Base-by-base conservation (phyloP, 116 monocot genomes). In the Papilionanthe hybrid region DNA sequence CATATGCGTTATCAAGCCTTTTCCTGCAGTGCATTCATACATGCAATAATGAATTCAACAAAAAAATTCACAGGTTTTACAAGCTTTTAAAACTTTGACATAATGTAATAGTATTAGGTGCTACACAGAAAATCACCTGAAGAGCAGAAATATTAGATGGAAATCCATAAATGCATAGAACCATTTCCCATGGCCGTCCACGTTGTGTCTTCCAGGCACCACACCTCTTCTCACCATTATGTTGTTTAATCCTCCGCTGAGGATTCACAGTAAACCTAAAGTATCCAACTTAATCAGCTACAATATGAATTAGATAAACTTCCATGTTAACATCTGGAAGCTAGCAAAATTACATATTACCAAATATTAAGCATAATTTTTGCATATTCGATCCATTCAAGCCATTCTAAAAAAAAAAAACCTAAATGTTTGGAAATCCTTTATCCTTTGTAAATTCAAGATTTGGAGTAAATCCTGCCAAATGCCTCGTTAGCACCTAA, bases 141-240 rank as follows among this genome's bases (percentile, higher is more conserved):
- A 98, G 93, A 15, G 98, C 98, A 22, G 90, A 79, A 32, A 98
- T 85, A 80, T 94, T 93, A 17, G 98, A 82, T 10, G 90, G 94
- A 72, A 94, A 98, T 9, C 98, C 98, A 77, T 98, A 85, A 72
- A 98, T 91, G 86, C 98, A 98, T 23, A 98, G 75, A 28, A 98
- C 79, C 98, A 98, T 98, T 77, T 98, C 98, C 98, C 98, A 98
- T 18, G 98, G 98, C 15, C 98, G 85, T 20, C 91, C 90, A 3
- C 82, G 57, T 79, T 90, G 93, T 12, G 98, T 98, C 69, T 90
- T 84, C 88, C 84, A 87, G 50, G 98, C 98, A 9, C 94, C 98
- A 41, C 88, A 86, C 63, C 69, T 81, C 29, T 90, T 90, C 72
- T 98, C 94, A 9, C 98, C 98, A 81, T 98, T 98, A 81, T 98